phyloP scores from a whole-genome alignment of 345 rosid species.

The Eucalyptus sp. region DNA sequence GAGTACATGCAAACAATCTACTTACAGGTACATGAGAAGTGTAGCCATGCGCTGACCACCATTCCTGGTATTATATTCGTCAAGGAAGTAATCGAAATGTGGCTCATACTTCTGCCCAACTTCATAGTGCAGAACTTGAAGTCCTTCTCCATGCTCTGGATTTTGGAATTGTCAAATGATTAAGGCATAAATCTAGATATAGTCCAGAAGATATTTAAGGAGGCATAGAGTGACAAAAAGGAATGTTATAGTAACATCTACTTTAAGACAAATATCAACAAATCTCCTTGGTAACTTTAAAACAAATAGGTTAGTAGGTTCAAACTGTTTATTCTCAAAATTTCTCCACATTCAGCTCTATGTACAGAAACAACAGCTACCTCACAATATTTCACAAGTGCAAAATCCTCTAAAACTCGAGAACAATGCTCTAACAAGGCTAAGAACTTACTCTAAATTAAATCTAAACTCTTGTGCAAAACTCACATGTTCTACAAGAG shows the following conservation, averaged over 20 bases:
- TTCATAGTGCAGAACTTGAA: slow-evolving; percentile 92
- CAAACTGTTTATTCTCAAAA: background rate
- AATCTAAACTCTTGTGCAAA: background rate
- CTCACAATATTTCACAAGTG: background rate
- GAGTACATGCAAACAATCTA: background rate
- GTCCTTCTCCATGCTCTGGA: slow-evolving; percentile 94
- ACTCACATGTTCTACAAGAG: background rate
- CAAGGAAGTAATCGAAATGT: slow-evolving; percentile 87
- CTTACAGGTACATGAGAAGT: slow-evolving; percentile 96
- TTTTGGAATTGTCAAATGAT: background rate
- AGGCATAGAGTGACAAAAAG: background rate
- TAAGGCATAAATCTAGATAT: background rate
- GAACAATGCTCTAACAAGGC: background rate
- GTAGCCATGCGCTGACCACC: slow-evolving; percentile 99
- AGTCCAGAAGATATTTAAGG: background rate
- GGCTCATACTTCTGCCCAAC: slow-evolving; percentile 94
- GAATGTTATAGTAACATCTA: background rate
- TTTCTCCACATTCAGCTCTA: background rate
- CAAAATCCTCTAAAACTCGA: background rate
- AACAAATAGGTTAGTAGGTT: background rate
- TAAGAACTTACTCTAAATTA: background rate
- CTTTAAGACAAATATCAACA: background rate
- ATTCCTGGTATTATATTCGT: slow-evolving; percentile 75
- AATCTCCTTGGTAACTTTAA: background rate
- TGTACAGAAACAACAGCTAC: background rate